These are phyloP conservation scores for Pythium grandisporangium DNA, from an alignment of 352 stramenopile genomes.

Conservation along the genomic window DNA sequence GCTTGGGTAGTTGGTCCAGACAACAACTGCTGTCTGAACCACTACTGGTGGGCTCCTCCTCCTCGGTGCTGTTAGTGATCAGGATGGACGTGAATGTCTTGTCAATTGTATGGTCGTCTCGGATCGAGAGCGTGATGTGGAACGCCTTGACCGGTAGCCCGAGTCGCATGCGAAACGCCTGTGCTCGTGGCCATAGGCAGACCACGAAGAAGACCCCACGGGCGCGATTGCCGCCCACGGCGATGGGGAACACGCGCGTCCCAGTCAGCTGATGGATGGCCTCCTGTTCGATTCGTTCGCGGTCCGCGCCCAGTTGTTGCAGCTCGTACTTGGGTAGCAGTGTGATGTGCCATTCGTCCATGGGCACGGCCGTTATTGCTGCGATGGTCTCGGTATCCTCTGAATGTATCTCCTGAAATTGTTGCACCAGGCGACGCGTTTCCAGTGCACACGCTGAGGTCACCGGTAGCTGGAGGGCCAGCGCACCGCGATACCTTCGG, in stretches of 20 bases:
- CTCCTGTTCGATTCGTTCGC: no score
- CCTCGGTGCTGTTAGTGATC: no score
- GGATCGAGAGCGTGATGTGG: slow-evolving; percentile 34
- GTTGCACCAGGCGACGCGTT: no score
- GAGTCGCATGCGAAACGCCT: slow-evolving; percentile 28
- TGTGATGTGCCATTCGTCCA: slow-evolving; percentile 42
- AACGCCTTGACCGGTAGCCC: slow-evolving; percentile 36
- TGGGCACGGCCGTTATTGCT: no score
- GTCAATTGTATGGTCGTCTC: slow-evolving; percentile 36
- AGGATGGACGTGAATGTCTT: slow-evolving; percentile 27
- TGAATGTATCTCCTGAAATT: no score
- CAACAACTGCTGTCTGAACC: slow-evolving; percentile 1
- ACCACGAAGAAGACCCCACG: slow-evolving; percentile 40
- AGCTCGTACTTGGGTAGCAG: slow-evolving; percentile 49
- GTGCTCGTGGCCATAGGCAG: slow-evolving; percentile 46
- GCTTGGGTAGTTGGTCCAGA: slow-evolving; percentile 12
- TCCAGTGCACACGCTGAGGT: no score
- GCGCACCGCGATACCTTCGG: no score
- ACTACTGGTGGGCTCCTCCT: no score
- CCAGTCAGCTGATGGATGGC: slow-evolving; percentile 23
- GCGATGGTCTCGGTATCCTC: no score
- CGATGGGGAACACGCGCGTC: slow-evolving; percentile 24
- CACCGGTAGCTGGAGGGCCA: no score
- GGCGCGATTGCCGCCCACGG: slow-evolving; percentile 14
- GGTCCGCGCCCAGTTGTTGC: slow-evolving; percentile 7